Base-by-base conservation (phyloP, 768 basidiomycete genomes). In the Chiua virens region DNA sequence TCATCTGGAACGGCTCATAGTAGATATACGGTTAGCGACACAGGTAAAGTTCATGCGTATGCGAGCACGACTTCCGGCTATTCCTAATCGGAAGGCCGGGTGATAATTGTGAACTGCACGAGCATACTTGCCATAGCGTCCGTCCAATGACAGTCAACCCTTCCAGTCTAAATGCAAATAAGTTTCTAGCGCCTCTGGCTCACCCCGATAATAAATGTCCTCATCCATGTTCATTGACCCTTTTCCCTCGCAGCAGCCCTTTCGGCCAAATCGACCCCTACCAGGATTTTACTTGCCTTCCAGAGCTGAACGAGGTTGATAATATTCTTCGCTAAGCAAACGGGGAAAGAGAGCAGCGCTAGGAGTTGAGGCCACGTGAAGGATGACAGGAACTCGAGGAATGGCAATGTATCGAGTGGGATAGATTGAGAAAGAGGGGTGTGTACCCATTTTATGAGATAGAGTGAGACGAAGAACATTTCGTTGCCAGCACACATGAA, bases 291-390 rank as follows among this genome's bases (percentile, higher is more conserved):
- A 32, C 89, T 88, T 23, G 97, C 96, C 69, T 99, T 99, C 95
- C 95, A 98, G 51, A 98, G 82, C 70, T 99, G 97, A 8, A 99
- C 94, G 30, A 89, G 69, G 68, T 98, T 97, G 76, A 99, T 92
- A 50, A 94, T 62, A 67, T 98, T 97, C 76, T 98, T 99, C 55
- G 76, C 64, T 15, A 82, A 58, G 66, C 85, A 96, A 42, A 97
- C 72, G 1, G 85, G 87, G 57, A 76, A 76, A 34, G 81, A 85
- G 25, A 80, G 6, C 35, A 73, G 48, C 0, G 90, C 93, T 57
- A 92, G 67, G 5, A 85, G 54, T 64, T 89, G 83, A 3, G 94
- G 85, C 80, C 87, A 96, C 15, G 91, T 92, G 58, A 88, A 60
- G 20, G 55, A 56, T 0, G 67, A 30, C 58, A 64, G 39, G 45